phyloP scores from a whole-genome alignment of 148 eudicot genomes.

The Selenicereus undatus region DNA sequence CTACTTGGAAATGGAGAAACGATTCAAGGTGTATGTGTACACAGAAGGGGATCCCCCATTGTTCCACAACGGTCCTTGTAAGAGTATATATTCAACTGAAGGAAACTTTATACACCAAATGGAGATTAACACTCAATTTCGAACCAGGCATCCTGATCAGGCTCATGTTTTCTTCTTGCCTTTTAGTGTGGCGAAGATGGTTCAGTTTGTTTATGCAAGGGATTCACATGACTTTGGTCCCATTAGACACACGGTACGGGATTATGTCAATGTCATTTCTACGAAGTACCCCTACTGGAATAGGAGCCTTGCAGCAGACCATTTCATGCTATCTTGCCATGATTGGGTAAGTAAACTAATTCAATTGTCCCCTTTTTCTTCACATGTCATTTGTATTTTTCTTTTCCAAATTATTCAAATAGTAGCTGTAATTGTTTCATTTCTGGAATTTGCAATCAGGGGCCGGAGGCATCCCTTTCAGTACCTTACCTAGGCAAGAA shows the following conservation, averaged over 20 bases:
- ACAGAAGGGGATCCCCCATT: constrained; percentile 76
- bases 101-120: constrained; percentile 62
- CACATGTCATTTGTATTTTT: neutral
- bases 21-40: constrained; percentile 59
- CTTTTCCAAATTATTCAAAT: neutral
- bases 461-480: constrained; percentile 63
- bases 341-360: constrained; percentile 56
- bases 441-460: constrained; percentile 36
- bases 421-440: neutral
- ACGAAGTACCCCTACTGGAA: constrained; percentile 62
- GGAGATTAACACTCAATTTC: constrained; percentile 45
- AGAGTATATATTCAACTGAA: constrained; percentile 58
- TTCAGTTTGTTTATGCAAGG: constrained; percentile 38
- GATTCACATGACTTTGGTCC: constrained; percentile 47
- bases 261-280: constrained; percentile 47
- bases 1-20: constrained; percentile 77
- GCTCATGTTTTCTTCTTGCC: constrained; percentile 74
- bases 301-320: constrained; percentile 70
- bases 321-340: constrained; percentile 82
- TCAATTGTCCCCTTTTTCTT: neutral
- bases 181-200: constrained; percentile 49
- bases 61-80: constrained; percentile 70
- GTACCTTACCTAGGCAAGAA: constrained; percentile 53
- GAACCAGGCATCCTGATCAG: constrained; percentile 49
- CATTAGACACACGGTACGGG: constrained; percentile 45